phyloP scores from a whole-genome alignment of 192 early-diverging fungal species.

The Radiomyces spectabilis region DNA sequence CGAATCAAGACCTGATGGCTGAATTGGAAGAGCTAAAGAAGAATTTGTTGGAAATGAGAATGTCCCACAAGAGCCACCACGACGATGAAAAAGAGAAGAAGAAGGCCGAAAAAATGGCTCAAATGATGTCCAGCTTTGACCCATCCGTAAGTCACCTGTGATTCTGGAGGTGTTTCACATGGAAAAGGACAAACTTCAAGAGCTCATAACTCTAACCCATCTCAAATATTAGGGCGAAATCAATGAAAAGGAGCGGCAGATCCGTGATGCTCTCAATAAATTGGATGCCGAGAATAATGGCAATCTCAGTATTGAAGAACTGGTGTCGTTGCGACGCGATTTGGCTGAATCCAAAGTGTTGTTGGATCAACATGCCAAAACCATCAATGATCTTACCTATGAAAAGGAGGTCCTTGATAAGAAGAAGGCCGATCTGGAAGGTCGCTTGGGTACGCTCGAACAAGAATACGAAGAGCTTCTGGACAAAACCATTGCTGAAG shows the following conservation, averaged over 20 bases:
- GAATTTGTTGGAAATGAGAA: constrained; percentile 43
- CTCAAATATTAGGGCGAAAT: constrained; percentile 37
- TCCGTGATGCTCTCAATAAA: constrained; percentile 67
- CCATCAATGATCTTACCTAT: constrained; percentile 54
- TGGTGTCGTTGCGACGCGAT: constrained; percentile 64
- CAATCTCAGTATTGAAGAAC: constrained; percentile 50
- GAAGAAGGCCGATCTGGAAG: constrained; percentile 65
- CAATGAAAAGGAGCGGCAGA: constrained; percentile 70
- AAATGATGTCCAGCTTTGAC: constrained; percentile 83
- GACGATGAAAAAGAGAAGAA: constrained; percentile 73
- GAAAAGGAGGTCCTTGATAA: constrained; percentile 52
- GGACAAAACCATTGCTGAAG: constrained; percentile 66
- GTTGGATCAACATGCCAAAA: constrained; percentile 56
- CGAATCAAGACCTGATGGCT: constrained; percentile 66
- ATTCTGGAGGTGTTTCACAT: not conserved
- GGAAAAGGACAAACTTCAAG: not conserved
- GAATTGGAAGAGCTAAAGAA: constrained; percentile 78
- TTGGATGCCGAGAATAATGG: constrained; percentile 45
- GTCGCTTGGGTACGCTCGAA: constrained; percentile 60
- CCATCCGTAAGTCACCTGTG: constrained; percentile 46
- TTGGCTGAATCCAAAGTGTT: constrained; percentile 61
- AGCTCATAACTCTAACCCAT: not conserved
- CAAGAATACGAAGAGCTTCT: constrained; percentile 80
- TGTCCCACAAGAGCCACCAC: constrained; percentile 39
- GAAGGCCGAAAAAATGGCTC: constrained; percentile 80